Evolutionary conservation across 2,329 filamentous ascomycete species (phyloP), one percentile per base, ranked within the genome.

Genomic region (Diaporthe aspalathi): DNA sequence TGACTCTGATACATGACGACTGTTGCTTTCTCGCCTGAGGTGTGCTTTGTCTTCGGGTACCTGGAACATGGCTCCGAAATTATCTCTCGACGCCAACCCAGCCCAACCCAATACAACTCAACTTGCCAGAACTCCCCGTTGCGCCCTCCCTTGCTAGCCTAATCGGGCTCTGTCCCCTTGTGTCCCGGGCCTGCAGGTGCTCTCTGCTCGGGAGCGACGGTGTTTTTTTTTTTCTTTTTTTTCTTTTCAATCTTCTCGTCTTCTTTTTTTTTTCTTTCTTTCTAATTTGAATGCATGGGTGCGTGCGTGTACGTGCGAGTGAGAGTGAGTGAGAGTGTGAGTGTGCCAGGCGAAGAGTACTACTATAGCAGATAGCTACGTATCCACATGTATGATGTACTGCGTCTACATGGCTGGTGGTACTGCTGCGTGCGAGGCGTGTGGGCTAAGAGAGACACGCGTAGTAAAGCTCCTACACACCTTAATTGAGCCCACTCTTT

Each of bases 11-110:
- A 71, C 63, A 67, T 65, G 68, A 67, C 71, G 68, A 67, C 68
- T 38, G 66, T 63, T 70, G 68, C 67, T 71, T 68, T 71, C 71
- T 66, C 71, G 71, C 71, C 68, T 73, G 71, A 71, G 43, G 47
- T 45, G 56, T 68, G 32, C 53, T 68, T 60, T 68, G 67, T 68
- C 67, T 49, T 72, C 69, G 68, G 57, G 70, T 72, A 72, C 70
- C 67, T 70, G 60, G 71, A 57, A 68, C 67, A 68, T 68, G 66
- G 52, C 40, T 27, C 66, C 53, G 54, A 68, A 49, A 68, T 56
- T 68, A 68, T 68, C 40, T 27, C n/a, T 49, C 35, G 66, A 60
- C 66, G 66, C 66, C 66, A 57, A 68, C 60, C 60, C 66, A 57
- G 56, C 45, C 60, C 60, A 65, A 50, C 60, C 45, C 60, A 50